A percentile compares a stretch with the other conserved stretches of the same genome.
phyloP scores from a whole-genome alignment of 352 stramenopile species.

The Pythium angustatum region DNA sequence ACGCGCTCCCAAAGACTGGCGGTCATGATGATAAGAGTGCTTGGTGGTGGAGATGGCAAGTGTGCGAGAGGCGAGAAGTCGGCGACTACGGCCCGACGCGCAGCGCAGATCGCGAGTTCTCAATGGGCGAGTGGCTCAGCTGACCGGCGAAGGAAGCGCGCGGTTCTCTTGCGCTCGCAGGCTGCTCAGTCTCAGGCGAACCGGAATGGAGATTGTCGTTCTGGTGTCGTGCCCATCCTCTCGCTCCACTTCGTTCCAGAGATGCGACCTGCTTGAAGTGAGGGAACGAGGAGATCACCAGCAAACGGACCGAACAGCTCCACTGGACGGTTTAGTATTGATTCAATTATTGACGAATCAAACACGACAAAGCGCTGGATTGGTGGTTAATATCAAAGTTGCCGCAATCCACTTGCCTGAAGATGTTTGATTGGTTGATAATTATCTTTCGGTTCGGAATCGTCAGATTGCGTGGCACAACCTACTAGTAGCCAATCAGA shows the following conservation, averaged over 20 bases:
- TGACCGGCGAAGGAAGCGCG: too few relatives aligned
- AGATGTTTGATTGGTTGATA: constrained; percentile 12
- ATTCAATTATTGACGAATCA: neutral
- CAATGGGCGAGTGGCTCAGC: too few relatives aligned
- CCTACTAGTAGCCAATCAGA: neutral
- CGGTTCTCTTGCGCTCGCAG: neutral
- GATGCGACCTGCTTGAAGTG: neutral
- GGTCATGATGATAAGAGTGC: too few relatives aligned
- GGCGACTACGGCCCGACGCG: neutral
- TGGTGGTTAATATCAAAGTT: constrained; percentile 11
- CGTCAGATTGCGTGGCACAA: neutral
- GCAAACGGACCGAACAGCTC: constrained; percentile 9
- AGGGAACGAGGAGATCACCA: neutral
- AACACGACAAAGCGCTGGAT: neutral
- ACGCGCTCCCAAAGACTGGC: constrained; percentile 35
- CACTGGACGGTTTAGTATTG: constrained; percentile 11
- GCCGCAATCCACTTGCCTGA: too few relatives aligned
- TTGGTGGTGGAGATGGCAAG: neutral
- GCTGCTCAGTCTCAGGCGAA: too few relatives aligned
- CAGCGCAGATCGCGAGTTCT: too few relatives aligned
- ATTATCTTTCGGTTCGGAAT: neutral
- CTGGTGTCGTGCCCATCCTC: too few relatives aligned
- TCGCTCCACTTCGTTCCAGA: too few relatives aligned
- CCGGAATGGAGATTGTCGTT: too few relatives aligned
- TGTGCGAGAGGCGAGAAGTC: neutral